Base-by-base conservation (phyloP, 1,284 basidiomycete genomes). In the Anthracocystis setariae region DNA sequence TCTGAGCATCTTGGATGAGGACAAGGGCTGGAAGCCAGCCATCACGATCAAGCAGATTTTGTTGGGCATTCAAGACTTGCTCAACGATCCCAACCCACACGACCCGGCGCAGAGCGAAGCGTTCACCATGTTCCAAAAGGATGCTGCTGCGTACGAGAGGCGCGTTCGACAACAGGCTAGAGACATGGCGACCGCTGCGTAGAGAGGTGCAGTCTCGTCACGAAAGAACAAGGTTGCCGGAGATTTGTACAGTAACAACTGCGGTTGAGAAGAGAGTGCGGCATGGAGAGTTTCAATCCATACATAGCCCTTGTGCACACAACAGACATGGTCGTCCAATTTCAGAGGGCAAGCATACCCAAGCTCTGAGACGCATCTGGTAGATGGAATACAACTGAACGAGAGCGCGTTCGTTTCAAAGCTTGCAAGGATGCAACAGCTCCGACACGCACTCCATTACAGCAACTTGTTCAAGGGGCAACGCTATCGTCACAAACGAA, bases 21-120 rank as follows among this genome's bases (percentile, higher is more conserved):
- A 99, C 84, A 98, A 98, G 84, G 91, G 90, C 5, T 99, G 96
- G 96, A 98, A 98, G 84, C 94, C 96, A 10, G 92, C 94, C 2
- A 98, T 99, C 78, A 98, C 94, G 2, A 93, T 99, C 85, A 99
- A 98, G 84, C 94, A 98, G 88, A 94, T 99, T 74, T 86, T 98
- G 24, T 87, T 98, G 17, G 96, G 96, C 63, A 92, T 97, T 62
- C 94, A 98, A 84, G 94, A 96, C 78, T 86, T 98, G 8, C 86
- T 98, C 52, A 91, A 94, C 79, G 92, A 97, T 77, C 94, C 94
- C 8, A 98, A 98, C 80, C 91, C 94, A 42, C 90, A 90, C 63
- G 94, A 98, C 84, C 94, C 94, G 1, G 94, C 94, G 0, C 94
- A 98, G 84, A 93, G 93, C 63, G 94, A 97, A 73, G 94, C 95